Conservation (phyloP, 331 rosid species). For the Cucumis variabilis region DNA sequence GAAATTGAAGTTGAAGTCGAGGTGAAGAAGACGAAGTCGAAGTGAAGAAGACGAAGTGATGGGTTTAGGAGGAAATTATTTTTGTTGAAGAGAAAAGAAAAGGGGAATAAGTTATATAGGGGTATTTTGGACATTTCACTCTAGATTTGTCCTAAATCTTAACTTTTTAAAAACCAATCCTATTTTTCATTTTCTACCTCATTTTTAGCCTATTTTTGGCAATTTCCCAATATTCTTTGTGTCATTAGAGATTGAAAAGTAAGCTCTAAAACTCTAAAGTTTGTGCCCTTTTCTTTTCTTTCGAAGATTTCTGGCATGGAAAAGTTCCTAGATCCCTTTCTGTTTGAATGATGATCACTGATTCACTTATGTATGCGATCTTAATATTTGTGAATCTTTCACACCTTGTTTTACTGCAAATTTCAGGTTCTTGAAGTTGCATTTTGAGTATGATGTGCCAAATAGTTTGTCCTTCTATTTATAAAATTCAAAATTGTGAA, state of each 20-base stretch:
- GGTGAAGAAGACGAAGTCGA: too few species aligned
- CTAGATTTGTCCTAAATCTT: too few species aligned
- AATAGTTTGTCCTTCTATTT: neutral
- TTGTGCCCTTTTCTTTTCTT: constrained; percentile 10
- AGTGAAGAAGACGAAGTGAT: too few species aligned
- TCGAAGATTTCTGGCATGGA: neutral
- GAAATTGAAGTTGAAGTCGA: too few species aligned
- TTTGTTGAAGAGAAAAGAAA: too few species aligned
- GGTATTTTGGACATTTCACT: too few species aligned
- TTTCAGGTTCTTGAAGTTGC: constrained; percentile 11
- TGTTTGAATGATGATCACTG: neutral
- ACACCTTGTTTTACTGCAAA: neutral
- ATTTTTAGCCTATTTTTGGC: too few species aligned
- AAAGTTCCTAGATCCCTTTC: constrained; percentile 2
- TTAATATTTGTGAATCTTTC: constrained; percentile 2
- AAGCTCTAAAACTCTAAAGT: constrained; percentile 31
- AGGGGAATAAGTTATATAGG: too few species aligned
- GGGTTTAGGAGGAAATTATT: too few species aligned
- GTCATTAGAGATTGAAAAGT: constrained; percentile 59
- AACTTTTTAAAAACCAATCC: too few species aligned
- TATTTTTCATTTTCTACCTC: too few species aligned
- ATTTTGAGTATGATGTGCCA: neutral
- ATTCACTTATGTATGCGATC: neutral
- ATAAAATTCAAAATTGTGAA: neutral
- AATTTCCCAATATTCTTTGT: too few species aligned